phyloP scores from a whole-genome alignment of 1,139 yeast species.

The Protomyces pachydermus region DNA sequence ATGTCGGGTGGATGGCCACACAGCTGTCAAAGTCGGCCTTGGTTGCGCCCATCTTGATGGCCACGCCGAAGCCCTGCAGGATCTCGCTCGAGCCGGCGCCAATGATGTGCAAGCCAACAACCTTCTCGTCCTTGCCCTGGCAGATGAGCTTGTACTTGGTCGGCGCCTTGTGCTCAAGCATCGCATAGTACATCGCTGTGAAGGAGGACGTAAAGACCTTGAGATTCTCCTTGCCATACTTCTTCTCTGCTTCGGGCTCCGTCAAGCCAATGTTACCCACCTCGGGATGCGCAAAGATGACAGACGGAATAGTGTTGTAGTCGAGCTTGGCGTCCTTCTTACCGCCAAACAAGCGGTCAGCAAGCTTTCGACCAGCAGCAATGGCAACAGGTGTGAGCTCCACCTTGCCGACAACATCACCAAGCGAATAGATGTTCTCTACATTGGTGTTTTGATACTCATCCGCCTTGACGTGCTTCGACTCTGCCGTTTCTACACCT shows the following conservation, averaged over 20 bases:
- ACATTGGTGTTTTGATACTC: conserved; percentile 80
- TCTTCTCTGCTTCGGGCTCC: conserved; percentile 66
- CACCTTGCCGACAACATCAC: conserved; percentile 81
- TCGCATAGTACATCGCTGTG: conserved; percentile 89
- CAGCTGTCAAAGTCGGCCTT: conserved; percentile 89
- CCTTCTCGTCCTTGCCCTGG: conserved; percentile 80
- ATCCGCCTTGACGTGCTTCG: conserved; percentile 64
- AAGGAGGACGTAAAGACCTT: conserved; percentile 79
- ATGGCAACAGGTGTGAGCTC: conserved; percentile 98
- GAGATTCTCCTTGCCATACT: conserved; percentile 75
- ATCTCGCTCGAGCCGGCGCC: conserved; percentile 91
- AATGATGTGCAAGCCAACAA: conserved; percentile 87
- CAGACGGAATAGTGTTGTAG: conserved; percentile 82
- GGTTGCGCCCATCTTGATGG: conserved; percentile 95
- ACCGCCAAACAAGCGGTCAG: conserved; percentile 87
- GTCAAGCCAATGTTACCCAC: conserved; percentile 88
- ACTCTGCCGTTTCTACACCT: conserved; percentile 59
- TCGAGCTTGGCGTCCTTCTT: conserved; percentile 62
- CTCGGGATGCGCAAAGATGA: conserved; percentile 92
- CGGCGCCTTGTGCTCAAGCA: conserved; percentile 75
- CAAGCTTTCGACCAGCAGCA: conserved; percentile 92
- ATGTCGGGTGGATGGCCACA: conserved; percentile 97
- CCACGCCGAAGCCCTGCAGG: conserved; percentile 96
- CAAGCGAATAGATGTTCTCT: conserved; percentile 71
- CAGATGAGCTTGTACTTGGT: conserved; percentile 78